phyloP scores from a whole-genome alignment of 208 protist species.

The Trypanosomatidae sp. region DNA sequence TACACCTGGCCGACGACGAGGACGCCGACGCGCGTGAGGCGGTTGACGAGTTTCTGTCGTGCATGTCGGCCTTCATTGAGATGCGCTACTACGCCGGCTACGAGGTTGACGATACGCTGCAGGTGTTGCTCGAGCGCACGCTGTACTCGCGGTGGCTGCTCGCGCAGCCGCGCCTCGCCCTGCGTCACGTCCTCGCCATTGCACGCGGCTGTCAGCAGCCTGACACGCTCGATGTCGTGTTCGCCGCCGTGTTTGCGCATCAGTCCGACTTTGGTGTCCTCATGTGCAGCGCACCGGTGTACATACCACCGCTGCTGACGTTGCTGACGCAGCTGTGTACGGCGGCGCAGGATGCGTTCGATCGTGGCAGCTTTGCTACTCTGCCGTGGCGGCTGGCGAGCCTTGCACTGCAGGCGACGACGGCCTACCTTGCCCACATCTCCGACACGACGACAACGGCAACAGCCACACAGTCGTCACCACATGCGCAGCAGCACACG shows the following conservation, averaged over 20 bases:
- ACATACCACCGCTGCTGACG: constrained; percentile 17
- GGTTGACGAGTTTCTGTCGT: constrained; percentile 27
- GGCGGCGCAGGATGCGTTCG: constrained; percentile 20
- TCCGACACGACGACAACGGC: no score
- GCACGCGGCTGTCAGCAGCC: constrained; percentile 49
- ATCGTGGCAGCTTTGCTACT: constrained; percentile 21
- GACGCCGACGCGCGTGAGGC: neutral
- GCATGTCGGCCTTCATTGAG: constrained; percentile 52
- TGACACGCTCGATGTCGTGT: constrained; percentile 32
- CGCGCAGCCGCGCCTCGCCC: constrained; percentile 10
- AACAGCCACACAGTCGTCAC: no score
- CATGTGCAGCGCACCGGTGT: constrained; percentile 9
- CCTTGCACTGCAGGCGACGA: no score
- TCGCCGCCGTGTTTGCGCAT: constrained; percentile 25
- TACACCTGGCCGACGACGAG: constrained; percentile 4
- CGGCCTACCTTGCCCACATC: no score
- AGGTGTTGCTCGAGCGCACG: constrained; percentile 15
- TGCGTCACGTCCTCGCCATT: constrained; percentile 47
- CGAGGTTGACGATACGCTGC: constrained; percentile 22
- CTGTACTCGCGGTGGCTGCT: constrained; percentile 18
- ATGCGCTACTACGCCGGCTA: constrained; percentile 65
- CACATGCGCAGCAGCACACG: no score
- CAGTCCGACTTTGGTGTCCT: constrained; percentile 13
- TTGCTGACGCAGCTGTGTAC: constrained; percentile 31
- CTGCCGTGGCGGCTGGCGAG: constrained; percentile 25